Base-by-base conservation (phyloP, 2,329 filamentous ascomycete species). In the Aureobasidium sp. region DNA sequence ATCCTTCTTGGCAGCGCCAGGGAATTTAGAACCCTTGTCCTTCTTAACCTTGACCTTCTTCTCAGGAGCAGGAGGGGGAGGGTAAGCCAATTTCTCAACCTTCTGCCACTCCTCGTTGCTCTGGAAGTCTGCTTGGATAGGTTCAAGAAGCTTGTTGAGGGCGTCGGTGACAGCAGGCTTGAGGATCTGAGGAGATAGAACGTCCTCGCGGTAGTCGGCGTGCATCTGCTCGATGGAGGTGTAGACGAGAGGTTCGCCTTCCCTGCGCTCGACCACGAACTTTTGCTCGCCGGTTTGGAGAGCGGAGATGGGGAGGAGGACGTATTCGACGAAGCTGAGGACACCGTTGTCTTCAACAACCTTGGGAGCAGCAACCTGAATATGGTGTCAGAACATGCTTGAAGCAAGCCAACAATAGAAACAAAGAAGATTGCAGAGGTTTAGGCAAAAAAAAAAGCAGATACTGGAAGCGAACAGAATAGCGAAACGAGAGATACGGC, bases 291-390 rank as follows among this genome's bases (percentile, higher is more conserved):
- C 79, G 36, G 75, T 72, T 27, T 61, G 34, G 51, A 96, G 78
- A n/a, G 82, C 81, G 10, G 86, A 80, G 2, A 87, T 89, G 0
- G 92, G 91, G 10, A 99, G 82, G 36, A 97, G 81, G 34, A 97
- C 90, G 71, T 85, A 90, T 75, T 97, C 90, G 24, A 94, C 87
- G 65, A 97, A 92, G 2, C 88, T 85, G 57, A 97, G 78, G 13
- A 97, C 80, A 24, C 93, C 94, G 72, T 97, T 97, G 34, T 87
- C 89, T 69, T 96, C 90, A 5, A 90, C 81, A 29, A 88, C 81
- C 70, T 86, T 85, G 36, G 92, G 92, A 17, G 85, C 84, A 26
- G 89, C 89, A 65, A 88, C 84, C 76, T 97, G 97, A 9, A 13
- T 24, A 12, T 24, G n/a, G 20, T 20, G 20, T 20, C 20, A 20